phyloP scores from a whole-genome alignment of 1,284 basidiomycete species.

The Microbotryum intermedium region DNA sequence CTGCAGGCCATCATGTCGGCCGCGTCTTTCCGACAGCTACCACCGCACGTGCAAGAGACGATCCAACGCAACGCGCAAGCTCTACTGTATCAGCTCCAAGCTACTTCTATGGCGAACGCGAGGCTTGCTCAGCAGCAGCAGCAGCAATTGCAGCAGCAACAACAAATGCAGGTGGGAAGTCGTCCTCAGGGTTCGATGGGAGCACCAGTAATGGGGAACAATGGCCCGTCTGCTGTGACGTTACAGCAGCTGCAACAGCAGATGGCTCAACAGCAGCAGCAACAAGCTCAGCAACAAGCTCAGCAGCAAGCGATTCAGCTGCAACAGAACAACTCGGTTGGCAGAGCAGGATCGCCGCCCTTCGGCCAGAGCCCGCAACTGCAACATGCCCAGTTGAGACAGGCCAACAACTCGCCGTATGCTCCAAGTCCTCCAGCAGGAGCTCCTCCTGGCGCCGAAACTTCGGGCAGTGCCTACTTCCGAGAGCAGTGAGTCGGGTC shows the following conservation, averaged over 20 bases:
- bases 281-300: background rate
- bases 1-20: constrained; percentile 20
- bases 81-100: constrained; percentile 20
- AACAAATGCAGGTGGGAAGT: background rate
- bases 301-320: background rate
- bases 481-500: constrained; percentile 18
- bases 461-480: constrained; percentile 11
- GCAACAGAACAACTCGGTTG: background rate
- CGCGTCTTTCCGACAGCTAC: constrained; percentile 16
- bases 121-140: background rate
- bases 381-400: constrained; percentile 7
- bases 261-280: background rate
- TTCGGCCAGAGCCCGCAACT: constrained; percentile 19
- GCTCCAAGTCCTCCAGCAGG: constrained; percentile 8
- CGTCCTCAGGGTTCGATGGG: background rate
- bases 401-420: background rate
- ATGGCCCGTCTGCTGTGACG: background rate
- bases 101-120: background rate
- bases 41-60: constrained; percentile 14
- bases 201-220: background rate
- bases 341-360: background rate
- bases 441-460: background rate
- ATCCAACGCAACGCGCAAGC: constrained; percentile 14
- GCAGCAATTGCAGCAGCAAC: background rate
- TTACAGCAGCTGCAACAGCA: background rate